Conservation (phyloP, 2,329 filamentous ascomycete genomes). For the Fusarium acutatum region DNA sequence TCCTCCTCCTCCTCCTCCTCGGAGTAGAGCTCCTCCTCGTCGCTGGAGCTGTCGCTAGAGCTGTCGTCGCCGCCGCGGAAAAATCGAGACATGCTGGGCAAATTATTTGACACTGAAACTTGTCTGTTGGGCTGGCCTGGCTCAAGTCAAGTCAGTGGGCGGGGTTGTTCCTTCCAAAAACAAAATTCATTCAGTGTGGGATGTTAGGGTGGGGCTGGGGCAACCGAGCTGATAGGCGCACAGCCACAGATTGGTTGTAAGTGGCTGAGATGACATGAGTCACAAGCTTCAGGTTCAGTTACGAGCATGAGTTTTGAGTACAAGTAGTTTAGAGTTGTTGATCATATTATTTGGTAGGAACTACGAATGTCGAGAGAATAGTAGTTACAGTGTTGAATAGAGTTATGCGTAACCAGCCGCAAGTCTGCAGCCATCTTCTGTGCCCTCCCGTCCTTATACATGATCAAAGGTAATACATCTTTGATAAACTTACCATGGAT, state of each 20-base stretch:
- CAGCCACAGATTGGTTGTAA: constrained; percentile 13
- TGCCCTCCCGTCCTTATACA: background rate
- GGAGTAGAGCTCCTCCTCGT: constrained; percentile 94
- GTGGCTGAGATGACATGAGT: constrained; percentile 15
- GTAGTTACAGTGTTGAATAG: background rate
- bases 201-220: constrained; percentile 49
- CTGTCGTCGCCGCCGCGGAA: constrained; percentile 92
- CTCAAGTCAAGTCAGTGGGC: constrained; percentile 46
- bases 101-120: constrained; percentile 41
- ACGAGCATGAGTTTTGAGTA: background rate
- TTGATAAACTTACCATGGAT: background rate
- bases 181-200: constrained; percentile 51
- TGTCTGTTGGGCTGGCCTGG: constrained; percentile 39
- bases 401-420: background rate
- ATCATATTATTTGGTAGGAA: background rate
- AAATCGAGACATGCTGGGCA: constrained; percentile 87
- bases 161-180: constrained; percentile 47
- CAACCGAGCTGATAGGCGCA: constrained; percentile 44
- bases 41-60: constrained; percentile 94
- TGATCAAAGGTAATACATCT: background rate
- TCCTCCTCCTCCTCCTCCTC: constrained; percentile 56
- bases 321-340: background rate
- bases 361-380: background rate
- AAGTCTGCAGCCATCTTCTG: background rate
- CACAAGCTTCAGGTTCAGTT: background rate